phyloP scores from a whole-genome alignment of 2,329 filamentous ascomycete genomes.

The Hyphodiscus sp. region DNA sequence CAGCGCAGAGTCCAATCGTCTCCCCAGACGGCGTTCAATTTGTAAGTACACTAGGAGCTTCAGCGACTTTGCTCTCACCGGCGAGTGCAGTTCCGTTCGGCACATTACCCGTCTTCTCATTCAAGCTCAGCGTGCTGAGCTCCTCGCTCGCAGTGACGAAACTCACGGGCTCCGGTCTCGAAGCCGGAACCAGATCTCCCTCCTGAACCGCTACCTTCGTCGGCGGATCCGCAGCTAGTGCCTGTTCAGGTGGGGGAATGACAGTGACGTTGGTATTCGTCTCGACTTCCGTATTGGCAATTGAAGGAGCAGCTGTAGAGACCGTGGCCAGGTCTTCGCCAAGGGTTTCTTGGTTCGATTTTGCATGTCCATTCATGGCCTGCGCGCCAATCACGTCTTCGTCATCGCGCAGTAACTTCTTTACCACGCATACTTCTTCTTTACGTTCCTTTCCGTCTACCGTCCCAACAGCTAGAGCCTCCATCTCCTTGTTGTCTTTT shows the following conservation, averaged over 20 bases:
- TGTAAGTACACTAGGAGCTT: no score
- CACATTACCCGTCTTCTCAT: constrained; percentile 14
- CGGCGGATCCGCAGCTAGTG: background rate
- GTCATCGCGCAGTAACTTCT: background rate
- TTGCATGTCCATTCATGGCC: constrained; percentile 3
- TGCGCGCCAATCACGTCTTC: background rate
- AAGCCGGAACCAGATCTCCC: constrained; percentile 14
- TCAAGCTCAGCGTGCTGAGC: constrained; percentile 7
- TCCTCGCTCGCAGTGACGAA: constrained; percentile 23
- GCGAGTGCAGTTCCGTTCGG: constrained; percentile 5
- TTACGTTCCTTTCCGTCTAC: constrained; percentile 38
- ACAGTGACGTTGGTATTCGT: background rate
- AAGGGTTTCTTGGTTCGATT: background rate
- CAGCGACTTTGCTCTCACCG: background rate
- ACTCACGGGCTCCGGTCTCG: constrained; percentile 17
- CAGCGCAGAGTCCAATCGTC: background rate
- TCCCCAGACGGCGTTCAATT: background rate
- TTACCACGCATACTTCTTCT: constrained; percentile 31
- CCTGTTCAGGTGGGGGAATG: background rate
- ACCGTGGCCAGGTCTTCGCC: background rate
- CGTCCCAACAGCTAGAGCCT: constrained; percentile 48
- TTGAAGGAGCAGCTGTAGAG: background rate
- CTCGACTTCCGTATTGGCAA: background rate
- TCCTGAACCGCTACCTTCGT: constrained; percentile 9
- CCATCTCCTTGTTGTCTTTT: constrained; percentile 33